Percentiles rank a stretch among this genome's conserved stretches.
phyloP scores from a whole-genome alignment of 2,329 filamentous ascomycete genomes.

The Parastagonospora nodorum region DNA sequence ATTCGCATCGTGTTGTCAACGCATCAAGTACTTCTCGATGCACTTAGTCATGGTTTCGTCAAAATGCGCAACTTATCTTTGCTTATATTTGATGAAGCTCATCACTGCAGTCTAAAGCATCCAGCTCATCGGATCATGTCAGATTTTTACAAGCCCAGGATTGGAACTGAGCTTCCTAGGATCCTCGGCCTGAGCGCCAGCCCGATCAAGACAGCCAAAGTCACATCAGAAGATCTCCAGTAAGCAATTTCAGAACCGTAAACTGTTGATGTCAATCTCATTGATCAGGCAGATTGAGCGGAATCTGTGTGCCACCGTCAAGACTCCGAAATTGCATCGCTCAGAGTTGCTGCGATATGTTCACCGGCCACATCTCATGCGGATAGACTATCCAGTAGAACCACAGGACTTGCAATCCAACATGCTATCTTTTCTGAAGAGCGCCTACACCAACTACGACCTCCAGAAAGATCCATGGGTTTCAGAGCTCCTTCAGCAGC shows the following conservation, averaged over 20 bases:
- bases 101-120: constrained; percentile 71
- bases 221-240: constrained; percentile 56
- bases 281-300: constrained; percentile 60
- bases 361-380: constrained; percentile 65
- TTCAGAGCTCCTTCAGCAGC: constrained; percentile 33
- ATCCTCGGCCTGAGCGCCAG: constrained; percentile 84
- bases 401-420: constrained; percentile 2
- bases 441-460: constrained; percentile 34
- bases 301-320: constrained; percentile 72
- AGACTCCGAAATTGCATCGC: constrained; percentile 70
- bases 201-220: constrained; percentile 67
- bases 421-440: constrained; percentile 22
- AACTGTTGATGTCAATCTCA: constrained; percentile 16
- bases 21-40: constrained; percentile 74
- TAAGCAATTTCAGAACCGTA: constrained; percentile 25
- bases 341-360: constrained; percentile 71
- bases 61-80: constrained; percentile 66
- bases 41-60: constrained; percentile 76
- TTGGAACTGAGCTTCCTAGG: constrained; percentile 54
- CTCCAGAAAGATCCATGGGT: constrained; percentile 49
- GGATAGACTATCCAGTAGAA: constrained; percentile 39
- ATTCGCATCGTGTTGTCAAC: constrained; percentile 79
- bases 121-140: constrained; percentile 74
- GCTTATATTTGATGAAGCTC: constrained; percentile 85
- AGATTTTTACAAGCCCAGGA: constrained; percentile 67